Evolutionary conservation across 1,284 basidiomycete species (phyloP).

Genomic region (Marasmius fiardii): DNA sequence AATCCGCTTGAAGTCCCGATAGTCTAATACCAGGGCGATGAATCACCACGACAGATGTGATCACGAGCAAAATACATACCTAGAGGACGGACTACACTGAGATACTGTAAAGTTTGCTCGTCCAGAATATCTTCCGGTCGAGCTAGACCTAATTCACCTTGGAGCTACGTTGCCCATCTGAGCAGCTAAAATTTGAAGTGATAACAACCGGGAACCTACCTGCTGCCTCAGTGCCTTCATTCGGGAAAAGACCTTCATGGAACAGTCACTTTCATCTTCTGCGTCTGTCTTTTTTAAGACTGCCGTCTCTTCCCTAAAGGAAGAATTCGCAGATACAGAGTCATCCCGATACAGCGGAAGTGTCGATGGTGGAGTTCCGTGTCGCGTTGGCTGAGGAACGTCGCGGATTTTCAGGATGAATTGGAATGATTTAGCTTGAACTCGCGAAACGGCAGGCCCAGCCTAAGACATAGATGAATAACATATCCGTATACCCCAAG

Average conservation of each 20-base stretch:
- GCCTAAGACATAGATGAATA: background rate
- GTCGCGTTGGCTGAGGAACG: background rate
- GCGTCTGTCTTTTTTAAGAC: background rate
- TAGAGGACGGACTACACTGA: background rate
- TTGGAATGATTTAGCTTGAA: background rate
- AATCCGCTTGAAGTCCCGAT: conserved; percentile 3
- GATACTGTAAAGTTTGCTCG: background rate
- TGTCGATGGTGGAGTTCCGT: background rate
- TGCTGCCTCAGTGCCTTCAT: background rate
- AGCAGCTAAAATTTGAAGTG: background rate
- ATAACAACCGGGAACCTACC: background rate
- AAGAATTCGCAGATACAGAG: background rate
- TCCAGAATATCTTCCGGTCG: background rate
- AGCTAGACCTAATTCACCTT: background rate
- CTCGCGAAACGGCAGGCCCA: background rate
- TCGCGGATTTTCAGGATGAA: background rate
- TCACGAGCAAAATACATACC: background rate
- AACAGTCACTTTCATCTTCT: background rate
- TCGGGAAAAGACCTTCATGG: background rate
- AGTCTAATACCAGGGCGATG: conserved; percentile 3
- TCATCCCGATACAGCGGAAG: conserved; percentile 2
- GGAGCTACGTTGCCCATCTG: background rate
- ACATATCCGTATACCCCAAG: background rate
- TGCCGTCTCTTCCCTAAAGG: background rate
- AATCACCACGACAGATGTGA: background rate